phyloP scores from a whole-genome alignment of 1,284 basidiomycete genomes.

The Hymenochaete sp. region DNA sequence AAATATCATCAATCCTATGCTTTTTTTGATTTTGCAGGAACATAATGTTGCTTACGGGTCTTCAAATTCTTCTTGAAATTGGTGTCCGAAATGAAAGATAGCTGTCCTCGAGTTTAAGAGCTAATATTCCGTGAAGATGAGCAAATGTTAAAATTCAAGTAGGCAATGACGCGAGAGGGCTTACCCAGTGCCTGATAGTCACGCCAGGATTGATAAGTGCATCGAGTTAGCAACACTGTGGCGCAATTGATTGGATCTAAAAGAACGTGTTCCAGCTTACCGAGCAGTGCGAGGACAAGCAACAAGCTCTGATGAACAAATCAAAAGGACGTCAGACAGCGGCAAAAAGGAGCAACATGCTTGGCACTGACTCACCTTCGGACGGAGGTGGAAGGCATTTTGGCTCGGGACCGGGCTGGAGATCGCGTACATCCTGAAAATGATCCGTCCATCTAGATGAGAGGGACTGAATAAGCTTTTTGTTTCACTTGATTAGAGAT shows the following conservation, averaged over 20 bases:
- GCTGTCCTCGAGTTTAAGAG: slow-evolving; percentile 55
- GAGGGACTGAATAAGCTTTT: neutral
- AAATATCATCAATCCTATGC: no score
- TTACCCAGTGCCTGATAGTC: slow-evolving; percentile 63
- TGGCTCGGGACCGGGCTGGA: slow-evolving; percentile 58
- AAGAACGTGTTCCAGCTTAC: slow-evolving; percentile 26
- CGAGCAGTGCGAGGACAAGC: slow-evolving; percentile 58
- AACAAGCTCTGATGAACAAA: slow-evolving; percentile 45
- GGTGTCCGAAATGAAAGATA: slow-evolving; percentile 51
- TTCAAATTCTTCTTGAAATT: slow-evolving; percentile 48
- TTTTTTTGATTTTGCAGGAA: slow-evolving; percentile 4
- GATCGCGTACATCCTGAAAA: slow-evolving; percentile 45
- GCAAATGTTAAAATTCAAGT: neutral
- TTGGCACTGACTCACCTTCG: slow-evolving; percentile 34
- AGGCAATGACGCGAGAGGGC: slow-evolving; percentile 13
- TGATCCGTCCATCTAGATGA: slow-evolving; percentile 52
- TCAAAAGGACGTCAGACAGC: neutral
- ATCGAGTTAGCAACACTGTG: slow-evolving; percentile 16
- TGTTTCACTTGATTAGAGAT: slow-evolving; percentile 1
- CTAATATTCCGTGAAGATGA: slow-evolving; percentile 26
- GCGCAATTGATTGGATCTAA: slow-evolving; percentile 5
- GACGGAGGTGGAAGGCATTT: slow-evolving; percentile 53
- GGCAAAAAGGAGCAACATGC: neutral
- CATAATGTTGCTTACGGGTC: slow-evolving; percentile 41
- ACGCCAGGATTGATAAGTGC: no score